Evolutionary conservation across 1,139 yeast genomes (phyloP).

Genomic region (Ogataea hybrid): DNA sequence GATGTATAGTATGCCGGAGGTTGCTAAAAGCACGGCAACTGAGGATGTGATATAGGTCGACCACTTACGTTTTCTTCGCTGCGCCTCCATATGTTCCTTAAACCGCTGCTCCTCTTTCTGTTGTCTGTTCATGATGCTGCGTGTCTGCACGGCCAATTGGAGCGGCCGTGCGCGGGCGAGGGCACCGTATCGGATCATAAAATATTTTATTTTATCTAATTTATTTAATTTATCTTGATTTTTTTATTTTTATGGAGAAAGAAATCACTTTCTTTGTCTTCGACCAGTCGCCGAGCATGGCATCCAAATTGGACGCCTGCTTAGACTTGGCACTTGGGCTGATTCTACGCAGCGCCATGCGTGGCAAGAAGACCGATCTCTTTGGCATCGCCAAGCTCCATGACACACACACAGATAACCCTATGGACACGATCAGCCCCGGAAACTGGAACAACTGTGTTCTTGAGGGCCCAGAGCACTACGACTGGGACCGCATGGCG

Average conservation of each 20-base stretch:
- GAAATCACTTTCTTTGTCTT: slow-evolving; percentile 41
- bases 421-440: slow-evolving; percentile 19
- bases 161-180: not conserved
- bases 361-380: slow-evolving; percentile 56
- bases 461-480: slow-evolving; percentile 15
- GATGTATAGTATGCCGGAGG: slow-evolving; percentile 21
- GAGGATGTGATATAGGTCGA: slow-evolving; percentile 5
- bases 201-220: not conserved
- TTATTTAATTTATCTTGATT: not conserved
- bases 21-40: slow-evolving; percentile 7
- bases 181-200: not conserved
- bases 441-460: slow-evolving; percentile 23
- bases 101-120: slow-evolving; percentile 19
- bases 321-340: slow-evolving; percentile 44
- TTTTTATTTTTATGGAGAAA: slow-evolving; percentile 33
- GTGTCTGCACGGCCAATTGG: not conserved
- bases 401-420: slow-evolving; percentile 26
- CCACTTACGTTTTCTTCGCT: slow-evolving; percentile 15
- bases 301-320: slow-evolving; percentile 38
- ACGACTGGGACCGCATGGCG: slow-evolving; percentile 17
- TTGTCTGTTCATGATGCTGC: slow-evolving; percentile 6
- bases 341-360: slow-evolving; percentile 40
- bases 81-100: slow-evolving; percentile 10
- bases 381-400: slow-evolving; percentile 47
- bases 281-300: slow-evolving; percentile 50